phyloP scores from a whole-genome alignment of 1,284 basidiomycete species.

The Phellopilus nigrolimitatus region DNA sequence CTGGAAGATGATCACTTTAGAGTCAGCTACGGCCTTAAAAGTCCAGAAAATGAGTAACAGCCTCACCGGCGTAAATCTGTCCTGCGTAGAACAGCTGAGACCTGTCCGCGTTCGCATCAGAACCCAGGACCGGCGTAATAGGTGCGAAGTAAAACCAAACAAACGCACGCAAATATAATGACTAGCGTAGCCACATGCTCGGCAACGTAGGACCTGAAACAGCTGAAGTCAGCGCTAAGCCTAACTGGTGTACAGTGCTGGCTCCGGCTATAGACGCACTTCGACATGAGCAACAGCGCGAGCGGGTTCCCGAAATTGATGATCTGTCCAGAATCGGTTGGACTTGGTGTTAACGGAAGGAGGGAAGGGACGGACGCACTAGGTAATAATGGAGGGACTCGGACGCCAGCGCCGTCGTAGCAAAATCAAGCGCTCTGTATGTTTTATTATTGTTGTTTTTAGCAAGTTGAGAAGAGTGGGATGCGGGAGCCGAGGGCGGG shows the following conservation, averaged over 20 bases:
- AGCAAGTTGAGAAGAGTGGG: not conserved
- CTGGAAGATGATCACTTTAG: not conserved
- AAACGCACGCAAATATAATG: constrained; percentile 8
- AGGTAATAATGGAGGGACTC: constrained; percentile 8
- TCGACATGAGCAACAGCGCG: constrained; percentile 5
- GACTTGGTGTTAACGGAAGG: not conserved
- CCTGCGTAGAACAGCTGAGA: constrained; percentile 13
- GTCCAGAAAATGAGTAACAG: not conserved
- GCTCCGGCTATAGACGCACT: not conserved
- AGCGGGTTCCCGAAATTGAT: constrained; percentile 11
- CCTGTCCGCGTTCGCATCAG: not conserved
- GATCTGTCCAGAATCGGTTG: not conserved
- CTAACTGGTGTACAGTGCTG: not conserved
- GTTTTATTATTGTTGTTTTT: no score
- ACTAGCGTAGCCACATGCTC: constrained; percentile 6
- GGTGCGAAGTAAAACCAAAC: not conserved
- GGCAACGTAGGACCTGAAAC: constrained; percentile 3
- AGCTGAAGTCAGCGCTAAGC: not conserved
- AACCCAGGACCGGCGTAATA: not conserved
- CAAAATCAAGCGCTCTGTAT: constrained; percentile 9
- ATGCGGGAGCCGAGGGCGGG: not conserved
- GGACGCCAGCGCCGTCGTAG: constrained; percentile 7
- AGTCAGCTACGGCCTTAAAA: not conserved
- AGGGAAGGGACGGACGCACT: not conserved
- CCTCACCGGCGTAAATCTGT: constrained; percentile 6